These are phyloP conservation scores for Serendipita sp. DNA, from an alignment of 768 basidiomycete species.

Conservation along the genomic window DNA sequence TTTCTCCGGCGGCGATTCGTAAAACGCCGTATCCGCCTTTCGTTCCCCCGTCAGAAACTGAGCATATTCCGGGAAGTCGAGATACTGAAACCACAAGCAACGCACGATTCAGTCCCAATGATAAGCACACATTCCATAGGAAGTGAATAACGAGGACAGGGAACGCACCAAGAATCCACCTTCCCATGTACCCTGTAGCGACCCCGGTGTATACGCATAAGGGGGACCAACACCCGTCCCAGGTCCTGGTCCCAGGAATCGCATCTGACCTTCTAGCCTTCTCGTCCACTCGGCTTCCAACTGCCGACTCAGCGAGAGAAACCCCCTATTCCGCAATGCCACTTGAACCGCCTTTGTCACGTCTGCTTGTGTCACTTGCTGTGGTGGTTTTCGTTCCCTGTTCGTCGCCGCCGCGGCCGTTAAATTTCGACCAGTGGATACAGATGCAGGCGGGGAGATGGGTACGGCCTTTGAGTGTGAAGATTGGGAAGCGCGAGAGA, in stretches of 20 bases:
- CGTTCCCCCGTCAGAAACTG: conserved; percentile 5
- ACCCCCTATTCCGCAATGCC: not conserved
- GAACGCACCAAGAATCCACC: not conserved
- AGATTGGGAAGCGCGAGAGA: no score
- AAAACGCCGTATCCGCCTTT: not conserved
- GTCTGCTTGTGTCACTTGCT: not conserved
- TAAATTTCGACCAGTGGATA: not conserved
- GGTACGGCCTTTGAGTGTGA: no score
- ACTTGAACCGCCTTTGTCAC: not conserved
- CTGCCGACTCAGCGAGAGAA: not conserved
- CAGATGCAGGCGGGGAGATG: not conserved
- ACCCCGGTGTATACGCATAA: not conserved
- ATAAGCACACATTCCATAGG: no score
- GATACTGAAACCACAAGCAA: not conserved
- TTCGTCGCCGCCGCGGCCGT: no score
- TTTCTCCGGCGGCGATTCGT: not conserved
- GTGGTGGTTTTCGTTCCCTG: no score
- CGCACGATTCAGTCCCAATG: not conserved
- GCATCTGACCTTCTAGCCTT: not conserved
- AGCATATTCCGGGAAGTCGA: conserved; percentile 2
- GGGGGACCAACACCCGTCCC: not conserved
- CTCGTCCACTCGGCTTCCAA: not conserved
- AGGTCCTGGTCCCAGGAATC: not conserved
- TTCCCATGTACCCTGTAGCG: conserved; percentile 1
- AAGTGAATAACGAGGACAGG: not conserved